These are phyloP conservation scores for Candida montana DNA, from an alignment of 805 yeast genomes.

Conservation along the genomic window DNA sequence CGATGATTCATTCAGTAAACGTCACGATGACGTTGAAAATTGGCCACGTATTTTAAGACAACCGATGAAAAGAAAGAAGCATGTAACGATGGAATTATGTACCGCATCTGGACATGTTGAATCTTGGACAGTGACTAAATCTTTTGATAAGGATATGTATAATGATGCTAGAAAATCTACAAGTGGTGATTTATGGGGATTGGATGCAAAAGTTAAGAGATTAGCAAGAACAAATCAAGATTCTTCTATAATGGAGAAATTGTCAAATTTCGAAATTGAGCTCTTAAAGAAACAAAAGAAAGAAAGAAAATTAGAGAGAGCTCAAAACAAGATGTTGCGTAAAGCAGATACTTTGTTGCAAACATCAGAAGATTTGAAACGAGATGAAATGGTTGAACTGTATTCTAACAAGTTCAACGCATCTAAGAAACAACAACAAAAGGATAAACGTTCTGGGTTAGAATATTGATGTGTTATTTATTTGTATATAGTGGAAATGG, in stretches of 20 bases:
- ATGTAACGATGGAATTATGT: conserved; percentile 75
- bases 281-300: conserved; percentile 17
- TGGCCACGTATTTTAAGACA: conserved; percentile 72
- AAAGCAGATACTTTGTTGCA: conserved; percentile 14
- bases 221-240: conserved; percentile 31
- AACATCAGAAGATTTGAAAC: conserved; percentile 8
- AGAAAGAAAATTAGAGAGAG: conserved; percentile 12
- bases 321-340: conserved; percentile 12
- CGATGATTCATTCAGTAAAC: conserved; percentile 24
- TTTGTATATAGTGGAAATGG: neutral
- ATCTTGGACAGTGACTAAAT: conserved; percentile 81
- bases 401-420: conserved; percentile 23
- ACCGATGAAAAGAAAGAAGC: conserved; percentile 77
- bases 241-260: conserved; percentile 24
- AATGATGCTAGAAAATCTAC: conserved; percentile 85
- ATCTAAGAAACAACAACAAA: conserved; percentile 23
- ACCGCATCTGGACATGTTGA: conserved; percentile 76
- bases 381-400: conserved; percentile 21
- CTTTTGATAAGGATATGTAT: conserved; percentile 65
- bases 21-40: conserved; percentile 27
- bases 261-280: conserved; percentile 31
- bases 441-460: conserved; percentile 19
- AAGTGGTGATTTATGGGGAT: conserved; percentile 87
- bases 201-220: conserved; percentile 52
- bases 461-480: neutral